Evolutionary conservation across 2,329 filamentous ascomycete genomes (phyloP).

Genomic region (Arachnomyces sp.): DNA sequence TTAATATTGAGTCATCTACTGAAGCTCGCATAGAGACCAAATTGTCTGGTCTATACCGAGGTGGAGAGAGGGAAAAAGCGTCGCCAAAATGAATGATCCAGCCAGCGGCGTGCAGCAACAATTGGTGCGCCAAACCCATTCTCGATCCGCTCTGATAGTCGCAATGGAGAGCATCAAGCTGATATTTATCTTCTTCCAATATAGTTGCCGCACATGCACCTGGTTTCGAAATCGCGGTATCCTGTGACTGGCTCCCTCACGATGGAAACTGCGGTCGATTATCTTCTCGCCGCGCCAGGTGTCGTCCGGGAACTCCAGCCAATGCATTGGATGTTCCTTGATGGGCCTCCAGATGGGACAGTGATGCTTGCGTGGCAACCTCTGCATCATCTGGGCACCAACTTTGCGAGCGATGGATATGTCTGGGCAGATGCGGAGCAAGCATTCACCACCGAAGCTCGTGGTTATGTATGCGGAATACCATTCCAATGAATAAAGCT

Average conservation of each 20-base stretch:
- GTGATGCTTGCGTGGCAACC: conserved; percentile 88
- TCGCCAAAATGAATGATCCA: conserved; percentile 34
- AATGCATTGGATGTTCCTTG: conserved; percentile 89
- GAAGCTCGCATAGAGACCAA: no score
- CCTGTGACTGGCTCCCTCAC: conserved; percentile 64
- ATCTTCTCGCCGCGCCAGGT: conserved; percentile 74
- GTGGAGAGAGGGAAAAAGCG: conserved; percentile 1
- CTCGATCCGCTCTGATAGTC: background rate
- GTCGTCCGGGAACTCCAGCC: conserved; percentile 77
- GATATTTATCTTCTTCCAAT: conserved; percentile 4
- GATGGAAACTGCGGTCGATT: conserved; percentile 70
- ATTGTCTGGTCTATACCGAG: no score
- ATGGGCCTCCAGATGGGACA: conserved; percentile 71
- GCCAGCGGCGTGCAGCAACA: conserved; percentile 41
- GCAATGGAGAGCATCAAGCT: conserved; percentile 1
- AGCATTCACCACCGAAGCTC: conserved; percentile 65
- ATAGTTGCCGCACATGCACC: conserved; percentile 80
- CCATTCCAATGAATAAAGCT: background rate
- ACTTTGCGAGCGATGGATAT: conserved; percentile 85
- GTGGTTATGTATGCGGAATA: conserved; percentile 51
- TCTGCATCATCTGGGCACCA: conserved; percentile 58
- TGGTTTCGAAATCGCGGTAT: conserved; percentile 77
- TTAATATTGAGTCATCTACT: no score
- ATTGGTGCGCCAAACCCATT: conserved; percentile 26
- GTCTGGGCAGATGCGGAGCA: conserved; percentile 81